phyloP scores from a whole-genome alignment of 2,329 filamentous ascomycete species.

The Teratosphaeria destructans region DNA sequence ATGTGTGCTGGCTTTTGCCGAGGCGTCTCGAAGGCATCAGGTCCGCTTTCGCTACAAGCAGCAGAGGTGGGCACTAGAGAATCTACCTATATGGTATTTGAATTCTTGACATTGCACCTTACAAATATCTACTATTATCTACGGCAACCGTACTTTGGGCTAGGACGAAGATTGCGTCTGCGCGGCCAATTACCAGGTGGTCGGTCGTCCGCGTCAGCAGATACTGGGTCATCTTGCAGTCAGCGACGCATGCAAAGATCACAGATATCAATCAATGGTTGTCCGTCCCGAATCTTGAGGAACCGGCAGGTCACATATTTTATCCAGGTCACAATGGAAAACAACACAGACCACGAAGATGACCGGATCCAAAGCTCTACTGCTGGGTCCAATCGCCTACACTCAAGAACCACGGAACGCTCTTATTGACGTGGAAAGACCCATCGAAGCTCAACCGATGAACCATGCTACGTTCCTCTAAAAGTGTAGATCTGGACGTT shows the following conservation, averaged over 20 bases:
- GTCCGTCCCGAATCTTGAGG: neutral
- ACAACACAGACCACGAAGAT: constrained; percentile 11
- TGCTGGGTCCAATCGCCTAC: constrained; percentile 53
- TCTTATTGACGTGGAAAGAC: constrained; percentile 52
- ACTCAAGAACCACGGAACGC: constrained; percentile 56
- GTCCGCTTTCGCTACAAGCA: too few relatives aligned
- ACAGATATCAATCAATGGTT: neutral
- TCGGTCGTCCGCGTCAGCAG: neutral
- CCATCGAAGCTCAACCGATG: constrained; percentile 51
- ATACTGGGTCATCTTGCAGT: neutral
- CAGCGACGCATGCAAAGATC: neutral
- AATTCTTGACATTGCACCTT: neutral
- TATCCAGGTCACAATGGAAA: neutral
- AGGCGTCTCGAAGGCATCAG: too few relatives aligned
- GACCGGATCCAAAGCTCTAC: constrained; percentile 48
- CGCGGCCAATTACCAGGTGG: neutral
- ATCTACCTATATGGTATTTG: too few relatives aligned
- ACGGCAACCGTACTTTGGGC: neutral
- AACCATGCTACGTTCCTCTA: constrained; percentile 50
- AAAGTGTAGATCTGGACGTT: constrained; percentile 44
- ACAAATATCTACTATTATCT: neutral
- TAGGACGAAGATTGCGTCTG: neutral
- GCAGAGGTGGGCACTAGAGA: too few relatives aligned
- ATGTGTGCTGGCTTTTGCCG: too few relatives aligned
- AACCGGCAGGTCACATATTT: neutral